Conservation (phyloP, 192 early-diverging fungal genomes). For the Coemansia guatemalensis region DNA sequence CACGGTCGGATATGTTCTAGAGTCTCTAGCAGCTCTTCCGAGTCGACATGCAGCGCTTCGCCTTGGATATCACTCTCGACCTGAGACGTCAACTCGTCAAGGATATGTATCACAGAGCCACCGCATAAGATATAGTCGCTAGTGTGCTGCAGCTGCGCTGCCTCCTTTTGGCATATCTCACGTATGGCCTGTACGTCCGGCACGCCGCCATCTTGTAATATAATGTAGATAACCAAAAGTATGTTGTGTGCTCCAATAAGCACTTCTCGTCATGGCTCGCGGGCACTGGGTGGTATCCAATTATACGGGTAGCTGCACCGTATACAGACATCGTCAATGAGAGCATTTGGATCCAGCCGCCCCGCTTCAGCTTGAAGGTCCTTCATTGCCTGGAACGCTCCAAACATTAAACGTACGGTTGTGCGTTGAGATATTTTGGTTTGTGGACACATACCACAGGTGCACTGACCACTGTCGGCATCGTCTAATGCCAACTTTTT, state of each 20-base stretch:
- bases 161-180: slow-evolving; percentile 30
- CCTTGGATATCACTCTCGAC: slow-evolving; percentile 42
- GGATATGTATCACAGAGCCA: slow-evolving; percentile 33
- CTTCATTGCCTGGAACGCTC: slow-evolving; percentile 40
- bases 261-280: slow-evolving; percentile 22
- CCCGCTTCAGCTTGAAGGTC: slow-evolving; percentile 27
- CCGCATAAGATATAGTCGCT: slow-evolving; percentile 37
- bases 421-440: slow-evolving; percentile 28
- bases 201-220: slow-evolving; percentile 33
- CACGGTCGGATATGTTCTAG: slow-evolving; percentile 36
- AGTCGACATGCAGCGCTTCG: slow-evolving; percentile 32
- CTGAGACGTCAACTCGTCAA: slow-evolving; percentile 40
- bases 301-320: slow-evolving; percentile 42
- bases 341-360: slow-evolving; percentile 12
- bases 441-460: slow-evolving; percentile 33
- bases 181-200: slow-evolving; percentile 22
- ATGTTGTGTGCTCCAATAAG: slow-evolving; percentile 46
- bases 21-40: slow-evolving; percentile 30
- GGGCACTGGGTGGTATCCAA: slow-evolving; percentile 34
- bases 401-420: slow-evolving; percentile 35
- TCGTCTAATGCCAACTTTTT: background rate
- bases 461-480: slow-evolving; percentile 9
- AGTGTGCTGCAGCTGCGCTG: slow-evolving; percentile 10
- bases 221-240: slow-evolving; percentile 38
- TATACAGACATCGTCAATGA: slow-evolving; percentile 16